Conservation (phyloP, 1,139 yeast genomes). For the Candida sanyaensis region DNA sequence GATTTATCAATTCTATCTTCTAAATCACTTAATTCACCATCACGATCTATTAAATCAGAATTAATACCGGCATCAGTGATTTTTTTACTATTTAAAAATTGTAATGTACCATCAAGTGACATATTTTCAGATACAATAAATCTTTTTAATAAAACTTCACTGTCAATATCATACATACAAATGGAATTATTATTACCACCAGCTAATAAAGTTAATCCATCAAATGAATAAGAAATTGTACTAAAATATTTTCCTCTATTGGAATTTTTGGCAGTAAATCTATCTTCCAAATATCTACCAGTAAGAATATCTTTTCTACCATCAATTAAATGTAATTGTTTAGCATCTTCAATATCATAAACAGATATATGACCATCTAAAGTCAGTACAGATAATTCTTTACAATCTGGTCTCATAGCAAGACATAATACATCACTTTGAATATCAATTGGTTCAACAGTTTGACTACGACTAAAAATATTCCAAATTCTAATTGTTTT, state of each 20-base stretch:
- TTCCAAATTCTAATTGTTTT: constrained; percentile 92
- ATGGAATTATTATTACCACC: constrained; percentile 93
- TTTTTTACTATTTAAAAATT: constrained; percentile 72
- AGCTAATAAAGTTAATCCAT: constrained; percentile 84
- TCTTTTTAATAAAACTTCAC: constrained; percentile 80
- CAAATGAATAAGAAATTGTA: constrained; percentile 81
- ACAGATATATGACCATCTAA: constrained; percentile 85
- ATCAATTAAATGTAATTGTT: constrained; percentile 81
- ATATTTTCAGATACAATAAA: constrained; percentile 86
- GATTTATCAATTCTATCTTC: constrained; percentile 78
- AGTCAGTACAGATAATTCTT: constrained; percentile 84
- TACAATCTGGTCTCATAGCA: constrained; percentile 89
- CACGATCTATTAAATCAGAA: constrained; percentile 75
- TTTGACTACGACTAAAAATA: constrained; percentile 80
- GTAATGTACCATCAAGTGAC: constrained; percentile 87
- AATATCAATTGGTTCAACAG: constrained; percentile 88
- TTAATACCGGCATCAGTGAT: constrained; percentile 87
- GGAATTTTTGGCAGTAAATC: constrained; percentile 79
- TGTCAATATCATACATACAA: constrained; percentile 85
- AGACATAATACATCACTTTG: constrained; percentile 84
- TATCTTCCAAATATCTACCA: constrained; percentile 84
- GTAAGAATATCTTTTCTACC: constrained; percentile 82
- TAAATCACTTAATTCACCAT: constrained; percentile 82
- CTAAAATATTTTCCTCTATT: constrained; percentile 84
- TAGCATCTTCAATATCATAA: constrained; percentile 82